These are phyloP conservation scores for Dunaliella primolecta DNA, from an alignment of 139 green algal genomes.

Conservation along the genomic window DNA sequence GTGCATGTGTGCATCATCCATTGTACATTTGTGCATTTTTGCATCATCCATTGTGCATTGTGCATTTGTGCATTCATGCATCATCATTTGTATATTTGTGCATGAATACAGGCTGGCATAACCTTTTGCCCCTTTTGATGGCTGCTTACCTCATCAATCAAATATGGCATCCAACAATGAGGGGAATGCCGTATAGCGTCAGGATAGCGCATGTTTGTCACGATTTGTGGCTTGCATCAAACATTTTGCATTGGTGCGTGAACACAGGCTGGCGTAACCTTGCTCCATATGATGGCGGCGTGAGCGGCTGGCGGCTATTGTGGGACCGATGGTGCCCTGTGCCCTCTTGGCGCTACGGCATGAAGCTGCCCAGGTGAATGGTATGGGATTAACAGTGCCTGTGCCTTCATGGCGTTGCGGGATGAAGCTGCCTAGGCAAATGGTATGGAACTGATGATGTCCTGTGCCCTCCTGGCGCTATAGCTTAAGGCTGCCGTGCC, in stretches of 20 bases:
- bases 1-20: too few relatives aligned
- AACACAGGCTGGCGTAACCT: constrained; percentile 58
- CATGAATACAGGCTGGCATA: too few relatives aligned
- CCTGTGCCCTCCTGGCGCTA: constrained; percentile 5
- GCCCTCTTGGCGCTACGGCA: constrained; percentile 26
- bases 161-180: too few relatives aligned
- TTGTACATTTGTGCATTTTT: too few relatives aligned
- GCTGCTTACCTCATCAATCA: too few relatives aligned
- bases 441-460: neutral
- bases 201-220: too few relatives aligned
- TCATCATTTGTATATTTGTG: too few relatives aligned
- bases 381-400: neutral
- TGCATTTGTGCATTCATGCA: too few relatives aligned
- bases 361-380: constrained; percentile 8
- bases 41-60: too few relatives aligned
- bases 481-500: neutral
- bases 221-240: neutral
- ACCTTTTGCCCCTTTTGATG: too few relatives aligned
- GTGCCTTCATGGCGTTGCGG: neutral
- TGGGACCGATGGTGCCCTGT: constrained; percentile 74
- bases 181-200: too few relatives aligned
- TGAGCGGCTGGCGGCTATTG: constrained; percentile 71
- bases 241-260: neutral
- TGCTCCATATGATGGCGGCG: constrained; percentile 61
- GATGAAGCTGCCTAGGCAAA: constrained; percentile 6